A percentile compares a stretch with the other conserved stretches of the same genome.
phyloP scores from a whole-genome alignment of 2,329 filamentous ascomycete genomes.

The Pseudogymnoascus verrucosus region DNA sequence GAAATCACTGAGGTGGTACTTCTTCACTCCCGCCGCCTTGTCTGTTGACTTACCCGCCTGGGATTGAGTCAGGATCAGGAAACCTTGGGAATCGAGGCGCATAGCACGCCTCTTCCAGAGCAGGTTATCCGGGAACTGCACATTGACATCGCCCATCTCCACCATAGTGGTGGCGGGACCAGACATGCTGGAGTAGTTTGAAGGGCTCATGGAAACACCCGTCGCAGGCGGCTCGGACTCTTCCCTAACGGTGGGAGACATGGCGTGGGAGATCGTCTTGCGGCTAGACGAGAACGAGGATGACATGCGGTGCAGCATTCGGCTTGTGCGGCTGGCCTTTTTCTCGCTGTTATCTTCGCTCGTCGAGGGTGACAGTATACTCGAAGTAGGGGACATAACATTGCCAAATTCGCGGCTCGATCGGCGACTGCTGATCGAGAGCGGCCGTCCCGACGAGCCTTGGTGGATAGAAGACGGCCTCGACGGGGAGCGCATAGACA shows the following conservation, averaged over 20 bases:
- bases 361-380: slow-evolving; percentile 33
- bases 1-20: slow-evolving; percentile 85
- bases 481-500: slow-evolving; percentile 33
- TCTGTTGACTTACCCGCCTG: slow-evolving; percentile 31
- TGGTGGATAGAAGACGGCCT: slow-evolving; percentile 41
- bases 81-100: slow-evolving; percentile 75
- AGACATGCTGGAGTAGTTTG: slow-evolving; percentile 36
- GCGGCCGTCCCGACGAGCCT: slow-evolving; percentile 39
- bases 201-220: slow-evolving; percentile 15
- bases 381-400: slow-evolving; percentile 30
- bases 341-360: slow-evolving; percentile 44
- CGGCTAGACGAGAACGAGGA: slow-evolving; percentile 41
- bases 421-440: slow-evolving; percentile 57
- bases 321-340: slow-evolving; percentile 35
- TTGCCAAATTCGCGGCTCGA: slow-evolving; percentile 19
- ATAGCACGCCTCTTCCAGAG: slow-evolving; percentile 93
- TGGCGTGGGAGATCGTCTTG: slow-evolving; percentile 28
- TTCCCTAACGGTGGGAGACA: slow-evolving; percentile 29
- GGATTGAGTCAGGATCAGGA: slow-evolving; percentile 68
- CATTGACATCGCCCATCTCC: slow-evolving; percentile 70
- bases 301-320: slow-evolving; percentile 61
- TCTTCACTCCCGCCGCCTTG: slow-evolving; percentile 51
- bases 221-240: slow-evolving; percentile 29
- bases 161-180: slow-evolving; percentile 18
- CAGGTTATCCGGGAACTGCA: slow-evolving; percentile 92